Percentiles rank a stretch among this genome's conserved stretches.
Conservation (phyloP, 768 basidiomycete genomes). For the Russula emetica region DNA sequence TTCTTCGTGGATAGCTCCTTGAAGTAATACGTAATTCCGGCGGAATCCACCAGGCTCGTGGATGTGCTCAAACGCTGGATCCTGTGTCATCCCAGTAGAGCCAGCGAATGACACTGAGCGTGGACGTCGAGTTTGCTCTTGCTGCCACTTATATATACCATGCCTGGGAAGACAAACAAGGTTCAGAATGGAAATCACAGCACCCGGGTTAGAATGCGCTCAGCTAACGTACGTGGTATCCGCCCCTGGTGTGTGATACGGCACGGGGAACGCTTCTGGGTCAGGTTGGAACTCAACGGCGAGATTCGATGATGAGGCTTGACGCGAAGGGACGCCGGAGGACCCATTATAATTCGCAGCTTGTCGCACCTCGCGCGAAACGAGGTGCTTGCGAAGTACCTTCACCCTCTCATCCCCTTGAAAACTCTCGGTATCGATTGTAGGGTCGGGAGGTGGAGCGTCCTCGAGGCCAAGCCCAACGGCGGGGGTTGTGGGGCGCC, state of each 20-base stretch:
- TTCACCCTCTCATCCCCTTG: conserved; percentile 81
- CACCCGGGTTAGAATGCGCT: neutral
- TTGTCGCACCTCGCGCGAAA: conserved; percentile 62
- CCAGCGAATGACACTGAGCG: conserved; percentile 71
- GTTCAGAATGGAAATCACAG: neutral
- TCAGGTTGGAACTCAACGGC: conserved; percentile 39
- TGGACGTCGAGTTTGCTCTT: conserved; percentile 62
- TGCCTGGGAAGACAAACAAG: conserved; percentile 46
- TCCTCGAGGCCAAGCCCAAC: conserved; percentile 28
- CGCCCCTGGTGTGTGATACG: conserved; percentile 80
- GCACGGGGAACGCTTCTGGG: conserved; percentile 78
- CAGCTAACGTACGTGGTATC: conserved; percentile 78
- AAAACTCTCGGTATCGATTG: conserved; percentile 51
- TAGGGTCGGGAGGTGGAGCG: conserved; percentile 32
- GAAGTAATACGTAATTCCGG: conserved; percentile 76
- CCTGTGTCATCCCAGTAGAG: conserved; percentile 44
- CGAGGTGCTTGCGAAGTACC: conserved; percentile 75
- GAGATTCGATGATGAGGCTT: conserved; percentile 30
- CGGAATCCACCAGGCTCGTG: conserved; percentile 95
- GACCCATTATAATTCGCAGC: conserved; percentile 31
- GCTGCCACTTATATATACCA: conserved; percentile 94
- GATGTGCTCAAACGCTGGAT: conserved; percentile 87
- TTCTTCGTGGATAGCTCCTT: conserved; percentile 56
- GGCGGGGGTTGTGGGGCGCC: conserved; percentile 30
- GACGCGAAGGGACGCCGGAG: conserved; percentile 34